Conservation (phyloP, 1,139 yeast species). For the Blastobotrys indianensis region DNA sequence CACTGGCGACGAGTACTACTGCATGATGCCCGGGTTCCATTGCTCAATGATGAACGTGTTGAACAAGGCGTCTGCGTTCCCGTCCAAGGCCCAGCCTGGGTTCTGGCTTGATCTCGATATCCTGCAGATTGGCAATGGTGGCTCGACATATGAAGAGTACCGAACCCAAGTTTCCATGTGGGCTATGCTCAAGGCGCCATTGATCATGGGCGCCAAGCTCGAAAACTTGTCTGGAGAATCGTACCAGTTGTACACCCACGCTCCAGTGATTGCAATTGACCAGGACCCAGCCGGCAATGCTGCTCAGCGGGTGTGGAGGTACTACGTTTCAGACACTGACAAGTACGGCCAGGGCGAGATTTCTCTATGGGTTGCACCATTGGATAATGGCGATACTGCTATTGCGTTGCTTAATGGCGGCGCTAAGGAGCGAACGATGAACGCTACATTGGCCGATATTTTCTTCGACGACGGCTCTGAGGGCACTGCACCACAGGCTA, state of each 20-base stretch:
- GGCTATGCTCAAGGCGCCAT: slow-evolving; percentile 31
- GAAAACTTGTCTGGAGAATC: slow-evolving; percentile 23
- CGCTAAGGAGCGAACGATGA: slow-evolving; percentile 12
- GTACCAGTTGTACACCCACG: slow-evolving; percentile 22
- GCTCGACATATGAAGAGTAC: slow-evolving; percentile 25
- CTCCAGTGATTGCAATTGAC: slow-evolving; percentile 27
- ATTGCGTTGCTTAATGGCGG: slow-evolving; percentile 28
- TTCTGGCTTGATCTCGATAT: slow-evolving; percentile 33
- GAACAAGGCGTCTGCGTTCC: slow-evolving; percentile 23
- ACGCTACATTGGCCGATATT: slow-evolving; percentile 22
- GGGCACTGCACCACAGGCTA: slow-evolving; percentile 11
- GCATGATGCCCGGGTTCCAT: slow-evolving; percentile 25
- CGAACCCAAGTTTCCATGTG: slow-evolving; percentile 23
- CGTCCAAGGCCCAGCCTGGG: slow-evolving; percentile 12
- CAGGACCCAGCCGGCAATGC: slow-evolving; percentile 27
- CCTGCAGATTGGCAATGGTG: slow-evolving; percentile 32
- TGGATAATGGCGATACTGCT: slow-evolving; percentile 24
- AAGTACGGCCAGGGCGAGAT: slow-evolving; percentile 15
- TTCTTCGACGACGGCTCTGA: slow-evolving; percentile 14
- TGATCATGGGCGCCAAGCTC: slow-evolving; percentile 30
- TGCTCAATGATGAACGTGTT: slow-evolving; percentile 31
- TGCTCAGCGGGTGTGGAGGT: slow-evolving; percentile 22
- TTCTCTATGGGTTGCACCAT: slow-evolving; percentile 23
- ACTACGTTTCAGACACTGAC: slow-evolving; percentile 15
- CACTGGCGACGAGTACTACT: slow-evolving; percentile 17